phyloP scores from a whole-genome alignment of 495 filamentous ascomycete genomes.

The Elasticomyces elasticus region DNA sequence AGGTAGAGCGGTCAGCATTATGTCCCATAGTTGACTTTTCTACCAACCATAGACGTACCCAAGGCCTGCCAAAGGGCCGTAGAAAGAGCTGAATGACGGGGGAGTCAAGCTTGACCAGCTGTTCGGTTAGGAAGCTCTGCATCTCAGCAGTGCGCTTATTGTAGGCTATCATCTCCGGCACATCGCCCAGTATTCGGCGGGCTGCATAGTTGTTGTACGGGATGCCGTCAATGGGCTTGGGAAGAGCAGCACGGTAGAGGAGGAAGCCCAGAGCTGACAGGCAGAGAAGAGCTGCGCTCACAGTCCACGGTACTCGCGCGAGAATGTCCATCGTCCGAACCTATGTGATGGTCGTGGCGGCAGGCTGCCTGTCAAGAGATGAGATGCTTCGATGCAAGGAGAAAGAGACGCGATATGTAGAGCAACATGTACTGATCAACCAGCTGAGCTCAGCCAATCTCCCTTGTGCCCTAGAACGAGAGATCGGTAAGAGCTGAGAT shows the following conservation, averaged over 20 bases:
- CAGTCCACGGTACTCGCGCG: neutral
- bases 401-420: too few relatives aligned
- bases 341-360: too few relatives aligned
- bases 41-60: too few relatives aligned
- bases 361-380: too few relatives aligned
- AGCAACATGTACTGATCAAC: too few relatives aligned
- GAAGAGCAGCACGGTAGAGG: slow-evolving; percentile 6
- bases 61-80: slow-evolving; percentile 3
- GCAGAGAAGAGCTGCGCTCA: neutral
- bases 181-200: slow-evolving; percentile 6
- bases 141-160: neutral
- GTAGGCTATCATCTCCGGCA: neutral
- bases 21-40: too few relatives aligned
- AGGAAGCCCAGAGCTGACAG: neutral
- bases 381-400: too few relatives aligned
- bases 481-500: too few relatives aligned
- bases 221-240: slow-evolving; percentile 11
- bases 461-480: too few relatives aligned
- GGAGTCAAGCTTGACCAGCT: slow-evolving; percentile 6
- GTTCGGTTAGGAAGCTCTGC: neutral
- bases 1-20: too few relatives aligned
- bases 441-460: too few relatives aligned
- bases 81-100: slow-evolving; percentile 13
- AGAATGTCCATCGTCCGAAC: neutral
- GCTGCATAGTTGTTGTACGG: slow-evolving; percentile 1